Evolutionary conservation across 495 filamentous ascomycete genomes (phyloP).

Genomic region (Annulohypoxylon maeteangense): DNA sequence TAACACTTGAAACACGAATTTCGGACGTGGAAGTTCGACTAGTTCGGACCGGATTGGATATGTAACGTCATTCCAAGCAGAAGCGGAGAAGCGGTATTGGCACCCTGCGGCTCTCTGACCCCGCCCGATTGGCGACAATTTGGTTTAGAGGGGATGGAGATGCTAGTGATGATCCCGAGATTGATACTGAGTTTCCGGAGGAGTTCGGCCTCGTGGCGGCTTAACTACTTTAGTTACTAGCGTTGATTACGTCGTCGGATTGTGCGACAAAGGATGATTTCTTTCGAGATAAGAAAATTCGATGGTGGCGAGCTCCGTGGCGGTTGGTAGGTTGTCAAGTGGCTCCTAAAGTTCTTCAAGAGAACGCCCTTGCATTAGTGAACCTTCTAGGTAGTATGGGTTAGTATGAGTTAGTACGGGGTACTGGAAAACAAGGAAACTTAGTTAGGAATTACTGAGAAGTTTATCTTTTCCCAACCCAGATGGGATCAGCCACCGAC

Average conservation of each 20-base stretch:
- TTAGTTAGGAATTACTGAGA: background rate
- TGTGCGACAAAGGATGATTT: constrained; percentile 20
- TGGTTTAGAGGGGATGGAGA: background rate
- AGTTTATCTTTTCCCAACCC: constrained; percentile 34
- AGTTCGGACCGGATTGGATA: constrained; percentile 29
- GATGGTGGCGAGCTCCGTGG: constrained; percentile 13
- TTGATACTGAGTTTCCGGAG: constrained; percentile 10
- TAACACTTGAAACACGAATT: background rate
- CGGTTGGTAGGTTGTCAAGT: background rate
- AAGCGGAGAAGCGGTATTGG: constrained; percentile 22
- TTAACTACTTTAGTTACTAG: constrained; percentile 27
- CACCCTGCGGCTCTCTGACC: constrained; percentile 32
- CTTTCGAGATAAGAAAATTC: constrained; percentile 17
- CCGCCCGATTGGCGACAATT: constrained; percentile 22
- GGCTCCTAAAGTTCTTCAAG: background rate
- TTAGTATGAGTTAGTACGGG: background rate
- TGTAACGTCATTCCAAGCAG: constrained; percentile 31
- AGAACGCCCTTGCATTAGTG: constrained; percentile 16
- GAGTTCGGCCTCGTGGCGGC: constrained; percentile 20
- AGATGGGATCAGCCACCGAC: constrained; percentile 23
- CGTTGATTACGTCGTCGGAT: constrained; percentile 17
- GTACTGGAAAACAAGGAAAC: background rate
- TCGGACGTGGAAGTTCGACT: constrained; percentile 23
- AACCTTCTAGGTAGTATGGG: background rate
- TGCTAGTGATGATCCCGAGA: constrained; percentile 4